Evolutionary conservation across 2,329 filamentous ascomycete genomes (phyloP), one percentile per base, ranked within the genome.

Genomic region (Aspergillus sp.): DNA sequence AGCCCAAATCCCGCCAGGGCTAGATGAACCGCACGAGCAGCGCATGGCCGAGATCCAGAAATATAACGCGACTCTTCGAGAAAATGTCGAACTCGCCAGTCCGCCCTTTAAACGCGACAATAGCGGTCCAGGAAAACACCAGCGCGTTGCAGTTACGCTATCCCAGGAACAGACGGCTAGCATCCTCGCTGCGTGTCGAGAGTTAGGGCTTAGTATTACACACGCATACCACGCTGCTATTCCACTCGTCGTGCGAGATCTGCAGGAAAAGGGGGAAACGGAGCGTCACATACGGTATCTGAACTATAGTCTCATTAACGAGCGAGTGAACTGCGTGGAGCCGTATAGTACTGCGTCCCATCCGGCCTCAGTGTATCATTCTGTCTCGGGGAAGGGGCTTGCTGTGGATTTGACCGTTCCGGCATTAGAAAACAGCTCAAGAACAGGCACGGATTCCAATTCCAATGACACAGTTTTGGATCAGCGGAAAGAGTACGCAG

Each of bases 201-300:
- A 12, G 2, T 11, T 60, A 2, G 53, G 57, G 0, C 46, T 59
- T 2, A 68, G 66, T 35, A 49, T 68, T 12, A 67, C 66, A 2
- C 66, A 68, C 43, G 63, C 61, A 0, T 68, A 68, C 49, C 66
- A 69, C 47, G 59, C 66, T 7, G 62, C 63, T 7, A 59, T 66
- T 27, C 64, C 63, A 2, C 23, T 66, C 14, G 33, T 52, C 6
- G 54, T 68, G 17, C 57, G 62, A 1, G 62, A 62, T 33, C 7
- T 61, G 5, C 66, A 64, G 23, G 48, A 61, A n/a, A 50, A 54
- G 21, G 5, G 21, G 1, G 7, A 27, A 1, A 9, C 51, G n/a
- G 47, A 44, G 15, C 56, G 64, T 12, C 59, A 17, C 3, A 61
- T 67, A 4, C 58, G 66, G 17, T 69, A 67, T 45, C 60, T 68